Evolutionary conservation across 805 yeast genomes (phyloP).

Genomic region (Candida krabiensis): DNA sequence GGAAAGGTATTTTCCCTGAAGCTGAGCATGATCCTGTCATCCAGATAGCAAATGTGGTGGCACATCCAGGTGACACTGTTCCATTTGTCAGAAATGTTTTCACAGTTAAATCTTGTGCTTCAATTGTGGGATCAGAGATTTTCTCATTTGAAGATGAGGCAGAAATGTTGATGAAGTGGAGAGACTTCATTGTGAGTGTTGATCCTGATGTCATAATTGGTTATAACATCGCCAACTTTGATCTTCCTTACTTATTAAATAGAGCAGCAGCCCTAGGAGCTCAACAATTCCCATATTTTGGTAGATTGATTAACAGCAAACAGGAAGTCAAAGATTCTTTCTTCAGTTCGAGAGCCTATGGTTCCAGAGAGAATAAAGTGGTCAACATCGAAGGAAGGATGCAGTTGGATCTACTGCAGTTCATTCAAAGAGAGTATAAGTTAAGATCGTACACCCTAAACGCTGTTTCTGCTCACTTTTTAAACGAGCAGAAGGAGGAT

Average conservation of each 20-base stretch:
- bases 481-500: conserved; percentile 96
- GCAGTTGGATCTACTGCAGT: conserved; percentile 91
- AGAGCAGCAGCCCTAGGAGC: conserved; percentile 76
- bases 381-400: conserved; percentile 94
- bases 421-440: conserved; percentile 92
- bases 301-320: conserved; percentile 63
- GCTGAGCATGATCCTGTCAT: conserved; percentile 91
- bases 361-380: conserved; percentile 89
- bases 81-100: conserved; percentile 95
- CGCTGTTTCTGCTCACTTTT: conserved; percentile 90
- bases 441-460: conserved; percentile 91
- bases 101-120: conserved; percentile 86
- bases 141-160: conserved; percentile 71
- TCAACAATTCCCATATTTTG: conserved; percentile 76
- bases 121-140: conserved; percentile 92
- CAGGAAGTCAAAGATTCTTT: conserved; percentile 81
- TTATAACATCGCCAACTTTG: conserved; percentile 92
- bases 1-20: conserved; percentile 96
- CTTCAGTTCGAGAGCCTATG: conserved; percentile 93
- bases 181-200: conserved; percentile 73
- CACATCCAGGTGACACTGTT: conserved; percentile 73
- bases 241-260: conserved; percentile 87
- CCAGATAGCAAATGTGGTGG: conserved; percentile 95
- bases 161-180: conserved; percentile 85
- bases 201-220: conserved; percentile 98